A percentile compares a stretch with the other conserved stretches of the same genome.
These are phyloP conservation scores for Strigomonas culicis DNA, from an alignment of 208 protist genomes.

Conservation along the genomic window DNA sequence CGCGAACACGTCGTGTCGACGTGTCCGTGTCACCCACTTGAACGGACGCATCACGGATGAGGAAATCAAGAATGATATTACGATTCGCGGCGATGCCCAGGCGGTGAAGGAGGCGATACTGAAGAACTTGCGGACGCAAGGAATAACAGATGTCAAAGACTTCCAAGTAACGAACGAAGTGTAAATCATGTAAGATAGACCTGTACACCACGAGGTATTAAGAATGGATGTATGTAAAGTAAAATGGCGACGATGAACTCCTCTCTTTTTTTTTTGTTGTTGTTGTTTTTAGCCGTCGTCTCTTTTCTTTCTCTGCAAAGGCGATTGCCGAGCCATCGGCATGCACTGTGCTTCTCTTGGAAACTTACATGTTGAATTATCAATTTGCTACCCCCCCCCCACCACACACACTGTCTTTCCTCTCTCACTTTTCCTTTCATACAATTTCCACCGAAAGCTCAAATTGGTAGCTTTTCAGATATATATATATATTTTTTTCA, in stretches of 20 bases:
- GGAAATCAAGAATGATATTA: slow-evolving; percentile 87
- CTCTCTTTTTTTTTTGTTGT: slow-evolving; percentile 10
- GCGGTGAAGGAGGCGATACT: slow-evolving; percentile 48
- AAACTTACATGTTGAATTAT: no score
- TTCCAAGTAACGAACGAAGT: slow-evolving; percentile 28
- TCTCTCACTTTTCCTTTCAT: not conserved
- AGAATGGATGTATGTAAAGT: not conserved
- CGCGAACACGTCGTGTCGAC: slow-evolving; percentile 83
- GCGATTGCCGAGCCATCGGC: not conserved
- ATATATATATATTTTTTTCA: slow-evolving; percentile 5
- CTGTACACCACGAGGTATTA: not conserved
- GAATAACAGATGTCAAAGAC: slow-evolving; percentile 84
- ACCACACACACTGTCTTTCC: not conserved
- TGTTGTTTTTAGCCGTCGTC: slow-evolving; percentile 6
- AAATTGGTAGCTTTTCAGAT: not conserved
- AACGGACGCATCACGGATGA: slow-evolving; percentile 74
- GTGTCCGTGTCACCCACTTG: slow-evolving; percentile 77
- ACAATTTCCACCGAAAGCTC: not conserved
- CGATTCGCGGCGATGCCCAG: slow-evolving; percentile 40
- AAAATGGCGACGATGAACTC: not conserved
- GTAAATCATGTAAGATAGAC: slow-evolving; percentile 1
- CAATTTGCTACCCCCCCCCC: no score
- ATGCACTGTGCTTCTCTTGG: not conserved
- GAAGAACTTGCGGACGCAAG: slow-evolving; percentile 67
- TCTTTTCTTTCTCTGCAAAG: not conserved